Evolutionary conservation across 257 asterid genomes (phyloP), one percentile per base, ranked within the genome.

Genomic region (Solanum paucissectum): DNA sequence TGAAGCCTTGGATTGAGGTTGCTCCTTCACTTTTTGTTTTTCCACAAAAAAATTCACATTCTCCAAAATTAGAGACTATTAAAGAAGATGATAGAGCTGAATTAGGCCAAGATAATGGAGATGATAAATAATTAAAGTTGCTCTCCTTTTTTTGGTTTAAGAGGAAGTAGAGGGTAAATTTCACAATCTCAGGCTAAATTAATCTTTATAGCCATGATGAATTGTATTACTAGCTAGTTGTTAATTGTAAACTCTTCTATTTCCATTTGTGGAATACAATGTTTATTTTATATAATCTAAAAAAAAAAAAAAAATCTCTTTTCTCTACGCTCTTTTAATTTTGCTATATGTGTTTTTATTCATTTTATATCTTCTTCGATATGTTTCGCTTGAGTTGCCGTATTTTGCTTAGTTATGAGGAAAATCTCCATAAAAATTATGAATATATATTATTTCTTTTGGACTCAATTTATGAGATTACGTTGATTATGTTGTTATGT

Each of bases 21-120:
- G 94, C 91, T 8, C 94, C 94, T 18, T 37, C 89, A 6, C 91
- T 75, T 12, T 16, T 92, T 18, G 18, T 90, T 18, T 69, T 32
- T 32, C 92, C 92, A 3, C 76, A 62, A 16, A 93, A 89, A 29
- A 89, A 87, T 12, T 90, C 89, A 12, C 95, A 88, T 86, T 42
- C 55, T 44, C 94, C 94, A 1, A 90, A 79, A 84, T 92, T 92
- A 1, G 94, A 90, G 87, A 90, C 94, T 49, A 92, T 92, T 49
- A 29, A 46, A 66, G 94, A 92, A 90, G 85, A 81, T 81, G 93
- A 88, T 6, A 38, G 32, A 42, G 90, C 34, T 3, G 93, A 90
- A 72, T 72, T 33, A 68, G 88, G 52, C 7, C n/a, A 27, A 21
- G 90, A 75, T 64, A n/a, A 64, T 29, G 89, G 87, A 44, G 44